phyloP scores from a whole-genome alignment of 805 yeast species.

The Clavispora santaluciae region DNA sequence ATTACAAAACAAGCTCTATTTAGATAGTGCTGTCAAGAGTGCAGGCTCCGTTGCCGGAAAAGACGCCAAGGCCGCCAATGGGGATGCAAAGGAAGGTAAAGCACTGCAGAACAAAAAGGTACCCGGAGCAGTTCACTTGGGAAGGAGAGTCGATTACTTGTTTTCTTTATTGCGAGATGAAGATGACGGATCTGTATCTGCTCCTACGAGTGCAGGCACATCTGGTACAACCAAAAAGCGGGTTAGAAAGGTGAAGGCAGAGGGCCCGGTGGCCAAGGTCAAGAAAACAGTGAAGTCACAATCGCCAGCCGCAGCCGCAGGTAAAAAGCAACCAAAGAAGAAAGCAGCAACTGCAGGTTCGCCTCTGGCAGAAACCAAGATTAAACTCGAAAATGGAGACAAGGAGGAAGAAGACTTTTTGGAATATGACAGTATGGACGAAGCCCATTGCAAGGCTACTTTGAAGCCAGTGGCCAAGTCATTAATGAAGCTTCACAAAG shows the following conservation, averaged over 20 bases:
- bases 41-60: slow-evolving; percentile 2
- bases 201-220: slow-evolving; percentile 2
- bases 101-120: slow-evolving; percentile 49
- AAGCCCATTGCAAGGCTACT: slow-evolving; percentile 53
- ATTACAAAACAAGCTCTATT: slow-evolving; percentile 75
- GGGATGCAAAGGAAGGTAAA: slow-evolving; percentile 20
- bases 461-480: slow-evolving; percentile 67
- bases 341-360: slow-evolving; percentile 3
- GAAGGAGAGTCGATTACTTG: slow-evolving; percentile 86
- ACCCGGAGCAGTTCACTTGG: slow-evolving; percentile 90
- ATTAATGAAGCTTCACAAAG: slow-evolving; percentile 61
- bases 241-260: slow-evolving; percentile 16
- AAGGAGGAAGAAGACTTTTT: slow-evolving; percentile 19
- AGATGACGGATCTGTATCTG: slow-evolving; percentile 25
- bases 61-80: slow-evolving; percentile 14
- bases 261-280: slow-evolving; percentile 15
- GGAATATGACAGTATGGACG: slow-evolving; percentile 79
- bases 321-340: slow-evolving; percentile 11
- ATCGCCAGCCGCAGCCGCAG: slow-evolving; percentile 13
- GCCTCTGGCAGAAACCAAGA: slow-evolving; percentile 11
- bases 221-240: slow-evolving; percentile 13
- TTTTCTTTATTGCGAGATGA: slow-evolving; percentile 65
- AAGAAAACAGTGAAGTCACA: slow-evolving; percentile 14
- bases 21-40: slow-evolving; percentile 36
- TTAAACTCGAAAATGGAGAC: slow-evolving; percentile 18